phyloP scores from a whole-genome alignment of 768 basidiomycete species.

The Asterophora parasitica region DNA sequence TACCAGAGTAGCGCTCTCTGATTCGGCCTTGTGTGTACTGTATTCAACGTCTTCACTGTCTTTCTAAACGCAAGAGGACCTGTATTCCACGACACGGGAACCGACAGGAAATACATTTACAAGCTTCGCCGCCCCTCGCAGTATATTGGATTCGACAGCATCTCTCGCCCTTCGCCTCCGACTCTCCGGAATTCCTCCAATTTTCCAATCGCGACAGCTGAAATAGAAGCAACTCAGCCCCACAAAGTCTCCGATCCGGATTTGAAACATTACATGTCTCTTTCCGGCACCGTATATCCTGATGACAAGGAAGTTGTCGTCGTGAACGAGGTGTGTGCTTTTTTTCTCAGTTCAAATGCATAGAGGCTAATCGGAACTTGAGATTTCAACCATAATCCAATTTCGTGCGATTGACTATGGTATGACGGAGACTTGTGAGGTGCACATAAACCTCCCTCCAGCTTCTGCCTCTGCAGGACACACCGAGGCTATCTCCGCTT shows the following conservation, averaged over 20 bases:
- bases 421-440: conserved; percentile 17
- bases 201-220: conserved; percentile 11
- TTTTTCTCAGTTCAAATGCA: not conserved
- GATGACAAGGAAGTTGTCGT: conserved; percentile 14
- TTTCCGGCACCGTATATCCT: conserved; percentile 16
- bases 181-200: conserved; percentile 12
- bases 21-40: not conserved
- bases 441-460: conserved; percentile 8
- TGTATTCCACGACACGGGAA: not conserved
- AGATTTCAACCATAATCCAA: conserved; percentile 20
- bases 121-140: conserved; percentile 23
- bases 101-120: not conserved
- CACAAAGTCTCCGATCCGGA: conserved; percentile 7
- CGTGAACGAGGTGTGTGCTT: conserved; percentile 10
- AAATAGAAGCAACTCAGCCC: conserved; percentile 8
- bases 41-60: not conserved
- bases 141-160: conserved; percentile 23
- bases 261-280: conserved; percentile 9
- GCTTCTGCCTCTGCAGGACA: not conserved
- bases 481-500: not conserved
- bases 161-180: conserved; percentile 15
- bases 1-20: not conserved
- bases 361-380: not conserved
- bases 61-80: not conserved
- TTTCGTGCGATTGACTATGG: conserved; percentile 21